phyloP scores from a whole-genome alignment of 2,329 filamentous ascomycete species.

The Colletotrichum sp. region DNA sequence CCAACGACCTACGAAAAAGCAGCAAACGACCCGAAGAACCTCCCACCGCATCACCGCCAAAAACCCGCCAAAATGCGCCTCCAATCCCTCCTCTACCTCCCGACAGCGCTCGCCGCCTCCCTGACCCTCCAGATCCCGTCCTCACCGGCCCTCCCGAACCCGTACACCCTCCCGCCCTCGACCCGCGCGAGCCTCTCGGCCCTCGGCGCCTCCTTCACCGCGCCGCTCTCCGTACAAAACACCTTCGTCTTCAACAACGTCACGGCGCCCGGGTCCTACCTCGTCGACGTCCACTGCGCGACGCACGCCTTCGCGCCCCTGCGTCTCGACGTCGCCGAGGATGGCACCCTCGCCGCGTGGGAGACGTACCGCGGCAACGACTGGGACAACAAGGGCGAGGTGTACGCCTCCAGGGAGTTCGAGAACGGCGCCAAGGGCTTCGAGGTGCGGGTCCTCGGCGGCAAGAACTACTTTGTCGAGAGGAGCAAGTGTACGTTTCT shows the following conservation, averaged over 20 bases:
- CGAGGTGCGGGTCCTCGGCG: conserved; percentile 64
- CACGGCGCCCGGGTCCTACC: conserved; percentile 70
- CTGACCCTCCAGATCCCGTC: conserved; percentile 51
- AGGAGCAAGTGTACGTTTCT: conserved; percentile 72
- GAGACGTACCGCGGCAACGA: conserved; percentile 89
- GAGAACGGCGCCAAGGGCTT: conserved; percentile 45
- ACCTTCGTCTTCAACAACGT: conserved; percentile 80
- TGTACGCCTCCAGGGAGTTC: conserved; percentile 32
- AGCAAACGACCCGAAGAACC: background rate
- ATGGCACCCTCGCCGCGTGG: conserved; percentile 67
- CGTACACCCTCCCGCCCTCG: conserved; percentile 63
- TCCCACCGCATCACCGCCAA: background rate
- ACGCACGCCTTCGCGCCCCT: conserved; percentile 80
- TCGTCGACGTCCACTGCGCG: conserved; percentile 79
- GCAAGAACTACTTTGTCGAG: conserved; percentile 79
- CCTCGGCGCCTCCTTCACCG: conserved; percentile 44
- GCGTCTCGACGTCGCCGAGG: conserved; percentile 72
- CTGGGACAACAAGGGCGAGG: conserved; percentile 85
- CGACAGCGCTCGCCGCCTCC: conserved; percentile 39
- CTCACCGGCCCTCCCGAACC: conserved; percentile 47
- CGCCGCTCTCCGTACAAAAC: conserved; percentile 71
- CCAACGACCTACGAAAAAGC: background rate
- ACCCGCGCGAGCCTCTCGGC: conserved; percentile 67
- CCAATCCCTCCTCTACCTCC: conserved; percentile 37
- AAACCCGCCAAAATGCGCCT: conserved; percentile 37